Evolutionary conservation across 225 moss, liverwort and hornwort genomes (phyloP), one percentile per base, ranked within the genome.

Genomic region (Antitrichia curtipendula): DNA sequence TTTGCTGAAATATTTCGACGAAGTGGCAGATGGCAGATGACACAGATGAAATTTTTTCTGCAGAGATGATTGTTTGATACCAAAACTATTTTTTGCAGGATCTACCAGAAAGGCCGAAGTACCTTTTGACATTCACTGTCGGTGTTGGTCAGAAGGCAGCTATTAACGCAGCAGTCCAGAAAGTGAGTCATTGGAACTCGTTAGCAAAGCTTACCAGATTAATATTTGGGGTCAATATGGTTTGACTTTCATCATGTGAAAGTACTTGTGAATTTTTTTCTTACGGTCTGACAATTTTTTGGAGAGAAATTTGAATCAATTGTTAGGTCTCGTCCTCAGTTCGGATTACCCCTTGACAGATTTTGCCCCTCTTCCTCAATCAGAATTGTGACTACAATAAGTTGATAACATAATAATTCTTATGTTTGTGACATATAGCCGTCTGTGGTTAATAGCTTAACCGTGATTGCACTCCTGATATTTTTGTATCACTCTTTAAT

Each of bases 101-200:
- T 90, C 80, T 94, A 85, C 89, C 84, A 50, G 80, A 85, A 36
- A 91, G 82, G 50, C 94, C 94, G 4, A 94, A 90, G 84, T 92
- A 90, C 68, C 91, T 94, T 27, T 41, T 94, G 87, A 86, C 92
- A 47, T 87, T 94, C 86, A 94, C 94, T 62, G 94, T 94, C 76
- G 94, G 94, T 58, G 88, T 91, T 72, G 89, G 90, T 87, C 94
- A 94, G 87, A 94, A 92, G 85, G 92, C 78, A 85, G 87, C 86
- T 77, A 88, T 94, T 28, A 90, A 94, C 61, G 71, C 90, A 70
- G 91, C 91, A 76, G 87, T 94, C 31, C 78, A 91, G 82, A 91
- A 92, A 80, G 94, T 94, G 85, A 91, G 93, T 84, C 34, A 58
- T 89, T 56, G 66, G 70, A 87, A 74, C 61, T 68, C 61, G 58